Percentiles rank a stretch among this genome's conserved stretches.
Conservation (phyloP, 805 yeast genomes). For the Yamadazyma tumulicola region DNA sequence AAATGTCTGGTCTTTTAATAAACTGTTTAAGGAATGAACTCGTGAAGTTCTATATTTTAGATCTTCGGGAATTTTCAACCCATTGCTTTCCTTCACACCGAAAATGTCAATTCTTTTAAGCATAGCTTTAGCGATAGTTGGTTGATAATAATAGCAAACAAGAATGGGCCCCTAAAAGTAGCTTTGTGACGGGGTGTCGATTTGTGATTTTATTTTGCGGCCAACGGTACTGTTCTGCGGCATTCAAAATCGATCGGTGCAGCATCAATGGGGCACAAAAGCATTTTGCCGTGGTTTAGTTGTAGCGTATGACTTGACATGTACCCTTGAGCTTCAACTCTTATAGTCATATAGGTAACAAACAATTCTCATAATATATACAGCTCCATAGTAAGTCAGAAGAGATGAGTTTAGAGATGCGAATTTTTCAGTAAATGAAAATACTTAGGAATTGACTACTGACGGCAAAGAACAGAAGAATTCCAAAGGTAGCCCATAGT, state of each 20-base stretch:
- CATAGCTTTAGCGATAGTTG: slow-evolving; percentile 1
- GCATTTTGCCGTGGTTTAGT: too few relatives aligned
- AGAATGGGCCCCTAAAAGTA: too few relatives aligned
- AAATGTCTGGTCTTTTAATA: slow-evolving; percentile 10
- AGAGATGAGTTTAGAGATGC: slow-evolving; percentile 4
- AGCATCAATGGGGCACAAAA: too few relatives aligned
- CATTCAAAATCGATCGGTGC: too few relatives aligned
- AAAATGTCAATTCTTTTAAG: background rate
- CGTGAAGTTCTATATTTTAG: slow-evolving; percentile 1
- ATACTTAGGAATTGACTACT: slow-evolving; percentile 12
- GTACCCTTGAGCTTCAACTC: too few relatives aligned
- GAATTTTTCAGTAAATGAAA: slow-evolving; percentile 8
- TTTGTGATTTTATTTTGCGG: too few relatives aligned
- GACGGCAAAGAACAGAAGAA: slow-evolving; percentile 7
- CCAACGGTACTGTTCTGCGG: too few relatives aligned
- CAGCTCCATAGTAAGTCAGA: background rate
- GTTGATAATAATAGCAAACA: too few relatives aligned
- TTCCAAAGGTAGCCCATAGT: slow-evolving; percentile 3
- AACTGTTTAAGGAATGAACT: slow-evolving; percentile 13
- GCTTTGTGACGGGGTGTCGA: too few relatives aligned
- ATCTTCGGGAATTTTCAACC: background rate
- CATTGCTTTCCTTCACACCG: background rate
- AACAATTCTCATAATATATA: too few relatives aligned
- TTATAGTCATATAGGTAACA: too few relatives aligned
- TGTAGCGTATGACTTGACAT: too few relatives aligned